Conservation (phyloP, 2,329 filamentous ascomycete genomes). For the Neospermospora avenae region DNA sequence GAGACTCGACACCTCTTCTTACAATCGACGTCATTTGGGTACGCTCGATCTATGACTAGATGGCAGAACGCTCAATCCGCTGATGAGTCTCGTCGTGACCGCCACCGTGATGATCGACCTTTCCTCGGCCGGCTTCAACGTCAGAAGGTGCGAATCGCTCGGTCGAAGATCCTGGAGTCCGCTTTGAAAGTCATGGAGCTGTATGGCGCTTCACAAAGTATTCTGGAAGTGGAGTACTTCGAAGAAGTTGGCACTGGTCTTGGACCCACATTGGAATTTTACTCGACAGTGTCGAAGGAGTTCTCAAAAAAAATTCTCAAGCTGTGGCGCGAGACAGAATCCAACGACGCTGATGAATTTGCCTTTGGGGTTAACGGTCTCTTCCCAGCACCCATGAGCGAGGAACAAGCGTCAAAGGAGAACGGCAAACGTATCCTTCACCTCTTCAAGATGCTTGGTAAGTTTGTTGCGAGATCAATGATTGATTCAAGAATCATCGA, state of each 20-base stretch:
- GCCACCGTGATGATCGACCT: conserved; percentile 81
- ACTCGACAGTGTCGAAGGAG: conserved; percentile 94
- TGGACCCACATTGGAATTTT: conserved; percentile 94
- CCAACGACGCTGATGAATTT: conserved; percentile 68
- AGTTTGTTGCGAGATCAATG: conserved; percentile 97
- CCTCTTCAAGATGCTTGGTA: conserved; percentile 89
- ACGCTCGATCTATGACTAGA: conserved; percentile 92
- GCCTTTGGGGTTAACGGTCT: conserved; percentile 81
- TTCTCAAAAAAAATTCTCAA: conserved; percentile 97
- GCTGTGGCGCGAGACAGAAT: conserved; percentile 92
- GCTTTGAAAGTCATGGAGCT: conserved; percentile 98
- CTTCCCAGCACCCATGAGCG: conserved; percentile 87
- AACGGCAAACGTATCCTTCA: conserved; percentile 85
- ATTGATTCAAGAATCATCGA: conserved; percentile 97
- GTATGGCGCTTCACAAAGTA: conserved; percentile 93
- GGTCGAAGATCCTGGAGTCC: conserved; percentile 91
- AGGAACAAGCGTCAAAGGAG: conserved; percentile 68
- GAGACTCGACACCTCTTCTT: conserved; percentile 96
- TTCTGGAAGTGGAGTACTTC: conserved; percentile 97
- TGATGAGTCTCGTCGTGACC: conserved; percentile 77
- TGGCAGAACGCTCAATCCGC: conserved; percentile 91
- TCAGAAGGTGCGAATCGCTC: conserved; percentile 96
- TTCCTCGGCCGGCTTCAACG: conserved; percentile 89
- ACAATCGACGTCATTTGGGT: conserved; percentile 97
- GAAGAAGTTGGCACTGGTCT: conserved; percentile 96